Evolutionary conservation across 192 early-diverging fungal genomes (phyloP), one percentile per base, ranked within the genome.

Genomic region (Rhizoclosmatium globosum): DNA sequence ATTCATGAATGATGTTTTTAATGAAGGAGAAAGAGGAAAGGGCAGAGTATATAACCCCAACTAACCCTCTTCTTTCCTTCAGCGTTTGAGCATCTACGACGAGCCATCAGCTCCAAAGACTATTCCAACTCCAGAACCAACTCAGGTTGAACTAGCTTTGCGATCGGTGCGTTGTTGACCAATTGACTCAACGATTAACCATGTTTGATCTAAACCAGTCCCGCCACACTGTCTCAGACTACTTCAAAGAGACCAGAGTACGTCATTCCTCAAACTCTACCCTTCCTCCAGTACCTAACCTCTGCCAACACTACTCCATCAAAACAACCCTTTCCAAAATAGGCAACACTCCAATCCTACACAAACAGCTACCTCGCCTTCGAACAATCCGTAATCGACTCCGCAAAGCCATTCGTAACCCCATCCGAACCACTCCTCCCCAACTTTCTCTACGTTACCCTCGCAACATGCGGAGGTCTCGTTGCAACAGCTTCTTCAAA

Each of bases 41-140:
- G n/a, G n/a, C n/a, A n/a, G n/a, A n/a, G n/a, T n/a, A n/a, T 4
- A 17, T 6, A 4, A 6, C 21, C 21, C 60, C 60, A 62, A 23
- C 21, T 38, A 13, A 15, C 15, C 48, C 15, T 50, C 48, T 50
- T 50, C 4, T 50, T 50, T 50, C 9, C 13, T 64, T 41, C 70
- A 74, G 72, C 72, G 72, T 9, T 56, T 74, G 39, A 57, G 48
- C 56, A 74, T 74, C 60, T 74, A 74, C 56, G 70, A 71, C 59
- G 60, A 60, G 19, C 72, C 21, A 41, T 17, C 60, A 17, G 21
- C 60, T 4, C 60, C 6, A 17, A 4, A 4, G 3, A 4, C 31
- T 4, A 4, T 62, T 38, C 4, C 60, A 62, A 4, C 60, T 6
- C 7, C 60, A 38, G 44, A 68, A 46, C 59, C 72, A 38, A 21